phyloP scores from a whole-genome alignment of 108 stramenopile species.

The Cyclotella sp. region DNA sequence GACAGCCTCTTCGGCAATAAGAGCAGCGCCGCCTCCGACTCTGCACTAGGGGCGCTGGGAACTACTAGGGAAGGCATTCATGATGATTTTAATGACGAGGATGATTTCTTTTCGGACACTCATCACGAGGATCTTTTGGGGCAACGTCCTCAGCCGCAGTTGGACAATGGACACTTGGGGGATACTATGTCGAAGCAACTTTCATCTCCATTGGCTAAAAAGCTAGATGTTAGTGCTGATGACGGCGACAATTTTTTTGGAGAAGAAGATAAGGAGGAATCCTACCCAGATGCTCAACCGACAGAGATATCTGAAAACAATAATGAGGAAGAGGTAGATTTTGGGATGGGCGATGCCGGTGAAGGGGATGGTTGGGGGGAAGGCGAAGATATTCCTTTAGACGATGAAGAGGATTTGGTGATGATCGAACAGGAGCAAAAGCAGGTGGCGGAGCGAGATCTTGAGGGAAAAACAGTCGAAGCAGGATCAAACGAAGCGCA shows the following conservation, averaged over 20 bases:
- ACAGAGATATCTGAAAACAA: constrained; percentile 1
- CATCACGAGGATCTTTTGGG: constrained; percentile 4
- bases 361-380: constrained; percentile 44
- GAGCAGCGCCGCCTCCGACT: neutral
- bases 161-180: neutral
- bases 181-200: neutral
- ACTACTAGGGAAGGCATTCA: constrained; percentile 8
- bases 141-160: neutral
- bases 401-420: constrained; percentile 19
- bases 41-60: neutral
- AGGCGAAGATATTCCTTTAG: constrained; percentile 34
- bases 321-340: constrained; percentile 16
- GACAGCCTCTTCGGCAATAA: constrained; percentile 8
- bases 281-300: neutral
- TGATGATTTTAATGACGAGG: constrained; percentile 31
- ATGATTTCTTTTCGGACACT: constrained; percentile 45
- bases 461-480: neutral
- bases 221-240: neutral
- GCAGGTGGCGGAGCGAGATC: neutral
- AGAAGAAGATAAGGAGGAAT: neutral
- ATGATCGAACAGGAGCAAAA: neutral
- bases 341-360: constrained; percentile 1
- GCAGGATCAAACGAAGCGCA: neutral
- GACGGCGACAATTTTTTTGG: constrained; percentile 20
- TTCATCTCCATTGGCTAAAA: neutral